Evolutionary conservation across 1,284 basidiomycete genomes (phyloP), one percentile per base, ranked within the genome.

Genomic region (Peniophora sp.): DNA sequence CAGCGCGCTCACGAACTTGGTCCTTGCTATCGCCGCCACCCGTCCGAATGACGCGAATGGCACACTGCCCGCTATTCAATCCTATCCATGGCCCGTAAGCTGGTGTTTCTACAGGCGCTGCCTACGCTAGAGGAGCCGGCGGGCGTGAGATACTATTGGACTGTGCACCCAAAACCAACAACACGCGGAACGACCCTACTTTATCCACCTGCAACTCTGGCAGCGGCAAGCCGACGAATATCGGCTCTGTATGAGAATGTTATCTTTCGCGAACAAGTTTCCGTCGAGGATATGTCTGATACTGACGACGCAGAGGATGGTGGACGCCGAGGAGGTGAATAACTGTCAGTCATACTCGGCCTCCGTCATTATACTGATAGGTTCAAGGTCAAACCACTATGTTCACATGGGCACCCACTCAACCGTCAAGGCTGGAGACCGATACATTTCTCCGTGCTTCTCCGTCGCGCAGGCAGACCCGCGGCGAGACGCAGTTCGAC

Each of bases 211-310:
- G 75, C 74, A 19, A 81, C 79, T 0, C 58, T 85, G 34, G 78
- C 83, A 56, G 80, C 74, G 11, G 83, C 81, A 3, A 81, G 74
- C 60, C 69, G 70, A 14, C 71, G 81, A 25, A 80, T 89, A 36
- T 87, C 85, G 1, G 52, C 75, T 43, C 63, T 86, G 20, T 88
- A 87, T 58, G 68, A 79, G 56, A 83, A 85, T 52, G 72, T 79
- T 23, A 81, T 85, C 16, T 86, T 87, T 55, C 64, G 73, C 35
- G 72, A 78, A 12, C 52, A 17, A 27, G 57, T 8, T 47, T 27
- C 12, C 56, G 59, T 23, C 3, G 49, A 45, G 14, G 48, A 50
- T 17, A 47, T 45, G 22, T 44, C n/a, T 44, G 17, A 47, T 48
- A 25, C 23, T 16, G 8, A 8, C 9, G 23, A 19, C 41, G 9